Evolutionary conservation across 139 green algal genomes (phyloP).

Genomic region (Chlorella sp.): DNA sequence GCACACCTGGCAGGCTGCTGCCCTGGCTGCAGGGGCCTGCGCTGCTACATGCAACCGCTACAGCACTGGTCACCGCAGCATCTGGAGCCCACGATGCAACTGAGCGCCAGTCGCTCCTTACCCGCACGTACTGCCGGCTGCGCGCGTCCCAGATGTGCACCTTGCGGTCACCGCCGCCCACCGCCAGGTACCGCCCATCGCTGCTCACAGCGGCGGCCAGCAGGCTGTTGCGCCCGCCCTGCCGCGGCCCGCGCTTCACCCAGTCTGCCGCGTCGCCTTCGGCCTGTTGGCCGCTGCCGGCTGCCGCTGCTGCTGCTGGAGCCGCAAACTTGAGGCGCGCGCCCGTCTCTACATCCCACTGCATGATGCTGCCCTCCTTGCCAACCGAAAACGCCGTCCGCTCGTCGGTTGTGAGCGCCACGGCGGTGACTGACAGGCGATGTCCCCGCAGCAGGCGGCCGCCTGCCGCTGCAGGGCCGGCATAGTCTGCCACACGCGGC

Average conservation of each 20-base stretch:
- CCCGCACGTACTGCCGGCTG: conserved; percentile 43
- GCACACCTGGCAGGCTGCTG: too few species aligned
- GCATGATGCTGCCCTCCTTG: conserved; percentile 86
- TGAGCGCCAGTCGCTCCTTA: too few species aligned
- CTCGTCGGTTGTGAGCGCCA: conserved; percentile 82
- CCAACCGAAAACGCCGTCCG: conserved; percentile 71
- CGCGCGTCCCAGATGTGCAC: conserved; percentile 90
- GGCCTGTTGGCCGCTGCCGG: not conserved
- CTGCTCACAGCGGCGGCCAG: conserved; percentile 79
- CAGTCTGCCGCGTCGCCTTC: conserved; percentile 23
- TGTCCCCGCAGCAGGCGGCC: conserved; percentile 55
- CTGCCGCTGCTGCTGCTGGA: not conserved
- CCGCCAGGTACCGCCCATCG: conserved; percentile 78
- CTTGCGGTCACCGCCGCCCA: conserved; percentile 80
- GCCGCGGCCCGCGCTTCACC: conserved; percentile 24
- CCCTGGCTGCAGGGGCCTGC: too few species aligned
- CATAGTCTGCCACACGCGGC: conserved; percentile 8
- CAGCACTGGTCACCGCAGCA: too few species aligned
- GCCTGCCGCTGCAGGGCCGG: conserved; percentile 17
- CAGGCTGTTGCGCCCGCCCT: conserved; percentile 50
- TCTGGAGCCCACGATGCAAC: too few species aligned
- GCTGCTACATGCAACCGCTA: too few species aligned
- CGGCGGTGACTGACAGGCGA: conserved; percentile 70
- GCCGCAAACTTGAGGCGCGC: not conserved
- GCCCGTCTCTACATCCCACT: conserved; percentile 82